Percentiles rank a stretch among this genome's conserved stretches.
Evolutionary conservation across 805 yeast genomes (phyloP).

Genomic region (Naumovozyma dairenensis): DNA sequence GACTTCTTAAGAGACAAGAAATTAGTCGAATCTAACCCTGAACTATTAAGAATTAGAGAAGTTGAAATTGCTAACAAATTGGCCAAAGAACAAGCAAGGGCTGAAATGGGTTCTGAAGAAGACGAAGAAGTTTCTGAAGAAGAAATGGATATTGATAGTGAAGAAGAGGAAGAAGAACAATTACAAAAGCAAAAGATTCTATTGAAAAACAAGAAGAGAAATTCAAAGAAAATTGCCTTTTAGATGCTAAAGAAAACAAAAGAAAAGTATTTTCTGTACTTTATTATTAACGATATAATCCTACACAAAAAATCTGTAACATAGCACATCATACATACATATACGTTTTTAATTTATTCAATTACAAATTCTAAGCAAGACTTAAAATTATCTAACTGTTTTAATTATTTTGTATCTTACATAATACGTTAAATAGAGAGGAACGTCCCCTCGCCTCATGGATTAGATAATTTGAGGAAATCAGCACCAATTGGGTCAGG

Average conservation of each 20-base stretch:
- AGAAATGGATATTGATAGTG: constrained; percentile 39
- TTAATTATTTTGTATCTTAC: too few relatives aligned
- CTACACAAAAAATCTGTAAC: too few relatives aligned
- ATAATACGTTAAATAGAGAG: too few relatives aligned
- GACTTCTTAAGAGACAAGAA: constrained; percentile 78
- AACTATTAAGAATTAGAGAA: constrained; percentile 82
- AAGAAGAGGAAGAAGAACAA: constrained; percentile 40
- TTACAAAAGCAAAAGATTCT: constrained; percentile 52
- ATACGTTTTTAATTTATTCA: too few relatives aligned
- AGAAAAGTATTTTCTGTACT: too few relatives aligned
- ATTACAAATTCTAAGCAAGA: too few relatives aligned
- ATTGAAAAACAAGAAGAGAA: constrained; percentile 40
- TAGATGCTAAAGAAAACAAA: too few relatives aligned
- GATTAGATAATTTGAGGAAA: not conserved
- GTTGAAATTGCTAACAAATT: constrained; percentile 75
- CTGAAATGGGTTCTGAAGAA: constrained; percentile 36
- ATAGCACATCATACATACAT: too few relatives aligned
- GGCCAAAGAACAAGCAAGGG: constrained; percentile 59
- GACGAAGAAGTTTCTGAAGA: constrained; percentile 38
- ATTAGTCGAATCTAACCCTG: constrained; percentile 82
- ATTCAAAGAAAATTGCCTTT: constrained; percentile 34
- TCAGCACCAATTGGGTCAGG: not conserved
- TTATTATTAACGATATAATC: too few relatives aligned
- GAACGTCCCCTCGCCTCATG: not conserved
- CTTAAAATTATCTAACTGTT: too few relatives aligned